Evolutionary conservation across 176 grass and related monocot genomes (phyloP).

Genomic region (Hyparrhenia diplandra): DNA sequence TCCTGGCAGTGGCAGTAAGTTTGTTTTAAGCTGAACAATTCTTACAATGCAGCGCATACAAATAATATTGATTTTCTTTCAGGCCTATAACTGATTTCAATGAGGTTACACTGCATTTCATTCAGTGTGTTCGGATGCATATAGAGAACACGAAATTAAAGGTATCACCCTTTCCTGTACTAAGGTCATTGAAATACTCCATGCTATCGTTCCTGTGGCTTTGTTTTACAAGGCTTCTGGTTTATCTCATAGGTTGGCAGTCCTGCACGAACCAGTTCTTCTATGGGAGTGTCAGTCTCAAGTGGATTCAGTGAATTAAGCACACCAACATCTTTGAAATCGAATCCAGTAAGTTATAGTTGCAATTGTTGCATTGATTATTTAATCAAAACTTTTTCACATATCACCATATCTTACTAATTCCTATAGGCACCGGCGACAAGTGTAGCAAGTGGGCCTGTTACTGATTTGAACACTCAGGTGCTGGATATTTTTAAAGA

Average conservation of each 20-base stretch:
- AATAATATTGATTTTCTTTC: constrained; percentile 13
- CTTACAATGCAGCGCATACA: neutral
- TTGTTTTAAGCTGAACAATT: neutral
- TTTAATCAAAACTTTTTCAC: neutral
- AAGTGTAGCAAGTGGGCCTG: constrained; percentile 29
- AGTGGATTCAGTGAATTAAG: constrained; percentile 34
- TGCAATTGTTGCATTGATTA: neutral
- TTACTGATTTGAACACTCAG: constrained; percentile 52
- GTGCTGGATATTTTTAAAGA: constrained; percentile 78
- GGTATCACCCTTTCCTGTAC: constrained; percentile 35
- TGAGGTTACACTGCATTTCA: constrained; percentile 77
- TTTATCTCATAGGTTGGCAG: constrained; percentile 42
- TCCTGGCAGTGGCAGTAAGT: neutral
- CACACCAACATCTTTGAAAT: constrained; percentile 36
- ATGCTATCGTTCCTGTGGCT: neutral
- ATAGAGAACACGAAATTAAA: constrained; percentile 68
- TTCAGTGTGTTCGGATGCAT: constrained; percentile 80
- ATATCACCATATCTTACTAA: neutral
- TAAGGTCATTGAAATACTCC: neutral
- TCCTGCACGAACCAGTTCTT: constrained; percentile 30
- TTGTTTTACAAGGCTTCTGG: neutral
- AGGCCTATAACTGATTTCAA: constrained; percentile 82
- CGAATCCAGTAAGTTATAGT: constrained; percentile 59
- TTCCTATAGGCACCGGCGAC: constrained; percentile 17
- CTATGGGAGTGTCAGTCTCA: constrained; percentile 24